A percentile compares a stretch with the other conserved stretches of the same genome.
Evolutionary conservation across 2,329 filamentous ascomycete genomes (phyloP).

Genomic region (Aspergillus sp.): DNA sequence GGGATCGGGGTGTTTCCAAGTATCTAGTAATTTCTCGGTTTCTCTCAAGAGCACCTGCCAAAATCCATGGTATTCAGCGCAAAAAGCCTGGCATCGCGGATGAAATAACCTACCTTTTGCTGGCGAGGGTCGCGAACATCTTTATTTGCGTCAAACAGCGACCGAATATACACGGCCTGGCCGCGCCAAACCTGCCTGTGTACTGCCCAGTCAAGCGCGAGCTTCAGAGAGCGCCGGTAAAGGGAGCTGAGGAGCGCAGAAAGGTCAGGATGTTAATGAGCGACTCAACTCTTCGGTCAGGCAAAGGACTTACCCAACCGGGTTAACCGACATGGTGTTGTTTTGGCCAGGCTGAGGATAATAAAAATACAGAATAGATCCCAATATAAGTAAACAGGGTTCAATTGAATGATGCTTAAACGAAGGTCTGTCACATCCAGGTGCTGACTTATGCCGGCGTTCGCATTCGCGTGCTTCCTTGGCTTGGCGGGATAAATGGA

Average conservation of each 20-base stretch:
- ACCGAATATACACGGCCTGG: conserved; percentile 91
- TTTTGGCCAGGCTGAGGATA: background rate
- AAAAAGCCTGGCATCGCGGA: conserved; percentile 12
- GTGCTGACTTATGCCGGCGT: background rate
- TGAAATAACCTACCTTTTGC: conserved; percentile 56
- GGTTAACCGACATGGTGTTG: conserved; percentile 27
- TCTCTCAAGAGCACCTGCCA: conserved; percentile 70
- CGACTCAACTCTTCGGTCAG: background rate
- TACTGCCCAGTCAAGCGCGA: conserved; percentile 90
- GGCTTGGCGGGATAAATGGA: conserved; percentile 2
- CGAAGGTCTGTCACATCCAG: background rate
- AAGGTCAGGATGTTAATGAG: conserved; percentile 16
- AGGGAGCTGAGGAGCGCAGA: conserved; percentile 47
- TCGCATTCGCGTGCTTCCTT: background rate
- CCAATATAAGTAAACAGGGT: background rate
- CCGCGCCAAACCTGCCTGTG: conserved; percentile 90
- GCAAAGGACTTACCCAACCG: conserved; percentile 29
- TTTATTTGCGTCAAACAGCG: conserved; percentile 88
- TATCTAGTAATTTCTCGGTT: conserved; percentile 77
- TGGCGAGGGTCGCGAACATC: conserved; percentile 75
- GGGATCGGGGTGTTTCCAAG: conserved; percentile 97
- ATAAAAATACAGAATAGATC: background rate
- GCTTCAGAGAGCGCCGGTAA: conserved; percentile 87
- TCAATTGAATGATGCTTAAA: background rate
- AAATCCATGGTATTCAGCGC: background rate